These are phyloP conservation scores for Rhodosporidiobolus odoratus DNA, from an alignment of 768 basidiomycete species.

Conservation along the genomic window DNA sequence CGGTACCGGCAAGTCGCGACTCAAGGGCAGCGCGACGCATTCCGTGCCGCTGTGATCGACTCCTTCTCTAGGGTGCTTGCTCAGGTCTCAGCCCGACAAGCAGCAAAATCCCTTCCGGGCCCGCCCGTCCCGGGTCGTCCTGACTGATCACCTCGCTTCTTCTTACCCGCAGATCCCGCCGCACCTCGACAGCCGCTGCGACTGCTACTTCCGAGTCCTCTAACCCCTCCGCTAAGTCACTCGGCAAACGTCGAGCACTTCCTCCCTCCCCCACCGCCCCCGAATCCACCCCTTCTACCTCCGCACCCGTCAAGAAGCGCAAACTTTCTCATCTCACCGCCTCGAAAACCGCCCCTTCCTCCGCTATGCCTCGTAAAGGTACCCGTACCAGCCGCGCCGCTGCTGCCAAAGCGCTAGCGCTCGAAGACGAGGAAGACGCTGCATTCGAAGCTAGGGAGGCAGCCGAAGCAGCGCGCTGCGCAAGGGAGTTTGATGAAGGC, in stretches of 20 bases:
- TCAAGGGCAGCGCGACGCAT: not conserved
- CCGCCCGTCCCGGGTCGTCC: not conserved
- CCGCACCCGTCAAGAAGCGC: not conserved
- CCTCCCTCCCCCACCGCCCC: slow-evolving; percentile 18
- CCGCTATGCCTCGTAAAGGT: slow-evolving; percentile 38
- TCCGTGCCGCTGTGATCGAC: not conserved
- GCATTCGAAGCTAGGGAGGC: not conserved
- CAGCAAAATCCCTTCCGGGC: not conserved
- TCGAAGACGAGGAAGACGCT: slow-evolving; percentile 12
- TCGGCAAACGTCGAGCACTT: slow-evolving; percentile 40
- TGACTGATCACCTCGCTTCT: not conserved
- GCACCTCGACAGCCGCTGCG: slow-evolving; percentile 9
- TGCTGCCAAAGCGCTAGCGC: slow-evolving; percentile 9
- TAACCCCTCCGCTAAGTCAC: slow-evolving; percentile 19
- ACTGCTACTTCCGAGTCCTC: not conserved
- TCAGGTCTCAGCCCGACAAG: too few species aligned
- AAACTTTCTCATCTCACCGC: too few species aligned
- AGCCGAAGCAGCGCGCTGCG: not conserved
- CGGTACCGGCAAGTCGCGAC: not conserved
- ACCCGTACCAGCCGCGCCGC: slow-evolving; percentile 19
- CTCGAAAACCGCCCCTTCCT: too few species aligned
- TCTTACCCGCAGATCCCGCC: slow-evolving; percentile 1
- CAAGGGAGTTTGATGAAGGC: not conserved
- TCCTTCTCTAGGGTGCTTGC: not conserved
- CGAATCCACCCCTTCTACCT: slow-evolving; percentile 1